These are phyloP conservation scores for Solanum commersonii DNA, from an alignment of 257 asterid species.

Conservation along the genomic window DNA sequence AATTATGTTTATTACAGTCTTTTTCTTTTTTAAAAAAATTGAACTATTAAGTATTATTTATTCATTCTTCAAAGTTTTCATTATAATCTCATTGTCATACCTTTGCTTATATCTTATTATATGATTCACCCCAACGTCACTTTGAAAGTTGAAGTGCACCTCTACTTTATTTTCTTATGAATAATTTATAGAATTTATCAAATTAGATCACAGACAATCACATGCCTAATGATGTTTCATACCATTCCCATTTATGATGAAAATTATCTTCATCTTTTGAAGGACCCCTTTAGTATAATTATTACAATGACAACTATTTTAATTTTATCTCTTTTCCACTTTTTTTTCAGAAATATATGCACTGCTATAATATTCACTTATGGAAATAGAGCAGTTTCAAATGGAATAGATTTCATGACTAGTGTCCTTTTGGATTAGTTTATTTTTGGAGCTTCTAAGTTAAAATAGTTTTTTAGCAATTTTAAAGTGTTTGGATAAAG, in stretches of 20 bases:
- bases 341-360: no score
- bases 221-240: not conserved
- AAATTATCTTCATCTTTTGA: not conserved
- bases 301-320: no score
- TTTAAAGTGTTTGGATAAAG: no score
- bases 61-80: not conserved
- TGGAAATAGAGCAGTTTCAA: no score
- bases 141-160: not conserved
- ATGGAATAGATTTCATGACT: no score
- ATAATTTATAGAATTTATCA: not conserved
- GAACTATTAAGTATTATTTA: not conserved
- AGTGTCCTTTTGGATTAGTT: no score
- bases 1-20: not conserved
- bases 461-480: no score
- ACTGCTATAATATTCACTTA: no score
- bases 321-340: no score
- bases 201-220: not conserved
- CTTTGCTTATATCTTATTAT: not conserved
- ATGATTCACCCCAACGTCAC: not conserved
- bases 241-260: not conserved
- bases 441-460: no score
- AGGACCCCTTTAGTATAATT: not conserved
- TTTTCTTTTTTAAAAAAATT: no score
- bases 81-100: not conserved
- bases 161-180: no score